Conservation (phyloP, 257 asterid species). For the Ligustrum vulgare region DNA sequence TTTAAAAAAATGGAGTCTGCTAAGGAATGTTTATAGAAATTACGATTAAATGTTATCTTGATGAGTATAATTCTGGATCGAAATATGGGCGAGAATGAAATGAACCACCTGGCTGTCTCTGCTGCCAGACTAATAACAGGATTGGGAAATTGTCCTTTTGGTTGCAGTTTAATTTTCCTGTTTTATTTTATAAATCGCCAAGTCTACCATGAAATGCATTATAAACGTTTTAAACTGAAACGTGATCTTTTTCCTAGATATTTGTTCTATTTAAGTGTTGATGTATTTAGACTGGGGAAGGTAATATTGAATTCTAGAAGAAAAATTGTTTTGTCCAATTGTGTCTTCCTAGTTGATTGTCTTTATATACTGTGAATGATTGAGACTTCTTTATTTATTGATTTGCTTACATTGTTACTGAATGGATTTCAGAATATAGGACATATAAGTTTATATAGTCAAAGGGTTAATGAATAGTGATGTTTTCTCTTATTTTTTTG, state of each 20-base stretch:
- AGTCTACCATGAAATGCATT: background rate
- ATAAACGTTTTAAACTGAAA: background rate
- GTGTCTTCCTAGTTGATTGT: background rate
- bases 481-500: no score
- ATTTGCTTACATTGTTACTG: no score
- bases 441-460: no score
- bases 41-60: conserved; percentile 4
- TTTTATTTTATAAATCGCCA: background rate
- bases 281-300: background rate
- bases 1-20: no score
- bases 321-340: background rate
- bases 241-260: background rate
- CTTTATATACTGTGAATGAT: background rate
- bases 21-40: background rate
- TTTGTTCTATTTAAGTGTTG: conserved; percentile 4
- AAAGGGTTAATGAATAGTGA: no score
- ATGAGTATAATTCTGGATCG: background rate
- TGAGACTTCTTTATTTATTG: no score
- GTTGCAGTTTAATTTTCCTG: background rate
- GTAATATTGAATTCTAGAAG: conserved; percentile 1
- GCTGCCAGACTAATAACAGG: background rate
- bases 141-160: background rate
- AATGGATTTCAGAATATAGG: no score
- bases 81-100: conserved; percentile 1
- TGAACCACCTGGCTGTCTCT: background rate